These are phyloP conservation scores for Veloporphyrellus conicus DNA, from an alignment of 1,284 basidiomycete species.

Conservation along the genomic window DNA sequence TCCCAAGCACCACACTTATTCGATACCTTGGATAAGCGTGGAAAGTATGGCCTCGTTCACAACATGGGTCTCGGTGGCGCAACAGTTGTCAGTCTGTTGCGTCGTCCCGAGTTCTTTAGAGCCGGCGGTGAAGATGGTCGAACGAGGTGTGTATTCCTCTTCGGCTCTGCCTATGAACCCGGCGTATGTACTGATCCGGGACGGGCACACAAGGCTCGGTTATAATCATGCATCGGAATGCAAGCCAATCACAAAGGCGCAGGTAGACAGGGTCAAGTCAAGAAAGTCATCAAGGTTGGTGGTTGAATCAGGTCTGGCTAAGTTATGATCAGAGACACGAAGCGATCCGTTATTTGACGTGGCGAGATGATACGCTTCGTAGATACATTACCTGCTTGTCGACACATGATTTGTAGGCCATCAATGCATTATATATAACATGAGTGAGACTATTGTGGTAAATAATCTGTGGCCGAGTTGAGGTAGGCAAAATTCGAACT, in stretches of 20 bases:
- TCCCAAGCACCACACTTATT: slow-evolving; percentile 77
- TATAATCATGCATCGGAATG: slow-evolving; percentile 75
- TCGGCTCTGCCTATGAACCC: neutral
- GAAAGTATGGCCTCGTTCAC: slow-evolving; percentile 76
- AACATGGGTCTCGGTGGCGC: slow-evolving; percentile 79
- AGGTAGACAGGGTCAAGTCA: slow-evolving; percentile 73
- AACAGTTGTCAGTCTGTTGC: slow-evolving; percentile 64
- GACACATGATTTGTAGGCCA: too few species aligned
- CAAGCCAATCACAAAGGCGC: slow-evolving; percentile 52
- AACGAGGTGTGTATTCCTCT: slow-evolving; percentile 43
- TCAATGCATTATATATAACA: too few species aligned
- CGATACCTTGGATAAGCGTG: slow-evolving; percentile 55
- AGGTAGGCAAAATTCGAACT: too few species aligned
- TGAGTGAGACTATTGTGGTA: too few species aligned
- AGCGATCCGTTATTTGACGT: too few species aligned
- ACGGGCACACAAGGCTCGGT: slow-evolving; percentile 51
- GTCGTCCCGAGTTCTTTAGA: slow-evolving; percentile 68
- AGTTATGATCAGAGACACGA: slow-evolving; percentile 23
- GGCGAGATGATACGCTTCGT: too few species aligned
- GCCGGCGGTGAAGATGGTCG: slow-evolving; percentile 59
- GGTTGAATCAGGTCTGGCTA: slow-evolving; percentile 28
- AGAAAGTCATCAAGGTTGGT: slow-evolving; percentile 44
- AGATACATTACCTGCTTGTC: too few species aligned
- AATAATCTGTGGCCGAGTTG: too few species aligned
- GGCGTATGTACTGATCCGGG: neutral